Evolutionary conservation across 345 rosid species (phyloP), one percentile per base, ranked within the genome.

Genomic region (Microthlaspi erraticum): DNA sequence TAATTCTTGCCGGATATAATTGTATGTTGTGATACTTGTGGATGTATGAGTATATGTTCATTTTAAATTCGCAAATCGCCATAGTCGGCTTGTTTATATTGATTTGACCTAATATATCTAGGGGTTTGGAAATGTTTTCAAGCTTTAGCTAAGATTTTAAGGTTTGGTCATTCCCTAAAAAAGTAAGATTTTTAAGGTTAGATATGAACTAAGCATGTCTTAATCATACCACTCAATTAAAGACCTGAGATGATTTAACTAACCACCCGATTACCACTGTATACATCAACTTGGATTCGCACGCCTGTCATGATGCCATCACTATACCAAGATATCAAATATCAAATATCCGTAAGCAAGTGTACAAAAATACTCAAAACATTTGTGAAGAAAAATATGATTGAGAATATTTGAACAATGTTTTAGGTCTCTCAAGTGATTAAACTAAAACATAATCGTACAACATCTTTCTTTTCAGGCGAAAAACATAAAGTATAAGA

Each of bases 191-290:
- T 65, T 65, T 45, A 66, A 66, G 67, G 61, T 66, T 50, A 74
- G 62, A 75, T 60, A 36, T 12, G 64, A 60, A 32, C 50, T 60
- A 75, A 68, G 78, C 78, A 75, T 75, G 78, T 75, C 64, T 68
- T 74, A 74, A 74, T 75, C 73, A 75, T 68, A 68, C 29, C 69
- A 68, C 74, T 67, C 69, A 29, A 68, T 17, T 68, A 61, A 68
- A 75, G 69, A 61, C 18, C 23, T 20, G 20, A 51, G 48, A 58
- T 52, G 43, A 60, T 74, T 51, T 52, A 38, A 59, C 54, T 34
- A 60, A 66, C 68, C 26, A 52, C 33, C 50, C 13, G 67, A 26
- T 67, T 34, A 75, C 63, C 64, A 49, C 66, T 41, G 60, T 46
- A 44, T 31, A 50, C 29, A 26, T 75, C 78, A 62, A 44, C 52